Percentiles rank a stretch among this genome's conserved stretches.
Conservation (phyloP, 2,329 filamentous ascomycete species). For the Cercospora berteroae region DNA sequence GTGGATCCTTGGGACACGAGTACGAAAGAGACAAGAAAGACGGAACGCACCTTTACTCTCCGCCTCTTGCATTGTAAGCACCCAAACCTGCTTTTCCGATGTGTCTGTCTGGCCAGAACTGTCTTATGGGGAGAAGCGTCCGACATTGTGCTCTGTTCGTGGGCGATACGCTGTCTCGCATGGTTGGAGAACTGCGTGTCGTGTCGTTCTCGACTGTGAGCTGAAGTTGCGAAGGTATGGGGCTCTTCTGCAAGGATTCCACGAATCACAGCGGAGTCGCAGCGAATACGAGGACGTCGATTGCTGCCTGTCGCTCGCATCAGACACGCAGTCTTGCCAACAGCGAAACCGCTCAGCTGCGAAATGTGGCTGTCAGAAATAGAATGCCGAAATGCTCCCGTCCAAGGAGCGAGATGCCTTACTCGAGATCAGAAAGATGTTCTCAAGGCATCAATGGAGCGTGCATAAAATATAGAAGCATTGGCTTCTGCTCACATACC, state of each 20-base stretch:
- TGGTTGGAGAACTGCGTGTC: background rate
- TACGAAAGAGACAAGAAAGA: background rate
- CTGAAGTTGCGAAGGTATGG: background rate
- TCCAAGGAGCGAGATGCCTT: background rate
- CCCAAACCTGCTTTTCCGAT: slow-evolving; percentile 21
- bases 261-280: background rate
- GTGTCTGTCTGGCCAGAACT: slow-evolving; percentile 11
- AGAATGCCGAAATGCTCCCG: background rate
- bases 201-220: background rate
- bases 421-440: background rate
- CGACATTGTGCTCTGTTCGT: background rate
- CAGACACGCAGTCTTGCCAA: background rate
- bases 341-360: background rate
- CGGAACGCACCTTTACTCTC: slow-evolving; percentile 22
- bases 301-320: background rate
- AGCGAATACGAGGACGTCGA: background rate
- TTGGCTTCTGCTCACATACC: background rate
- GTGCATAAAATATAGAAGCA: background rate
- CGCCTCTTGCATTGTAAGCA: slow-evolving; percentile 24
- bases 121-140: background rate
- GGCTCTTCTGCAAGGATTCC: background rate
- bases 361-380: background rate
- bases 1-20: background rate
- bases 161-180: background rate
- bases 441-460: background rate